phyloP scores from a whole-genome alignment of 164 flowering plant genomes.

The Berberis vulgaris region DNA sequence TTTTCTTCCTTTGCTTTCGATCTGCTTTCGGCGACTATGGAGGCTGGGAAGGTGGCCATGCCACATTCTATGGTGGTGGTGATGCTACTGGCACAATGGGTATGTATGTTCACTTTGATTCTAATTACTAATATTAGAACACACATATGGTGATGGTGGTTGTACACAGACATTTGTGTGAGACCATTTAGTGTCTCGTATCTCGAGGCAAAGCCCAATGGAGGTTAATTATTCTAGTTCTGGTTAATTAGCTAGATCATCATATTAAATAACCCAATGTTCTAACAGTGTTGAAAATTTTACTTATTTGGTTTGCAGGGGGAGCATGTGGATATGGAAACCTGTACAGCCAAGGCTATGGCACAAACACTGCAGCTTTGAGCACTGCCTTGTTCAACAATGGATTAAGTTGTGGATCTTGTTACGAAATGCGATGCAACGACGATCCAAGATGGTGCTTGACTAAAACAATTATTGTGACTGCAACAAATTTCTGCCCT shows the following conservation, averaged over 20 bases:
- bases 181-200: too few relatives aligned
- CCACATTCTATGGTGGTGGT: not conserved
- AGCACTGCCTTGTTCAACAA: slow-evolving; percentile 40
- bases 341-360: slow-evolving; percentile 30
- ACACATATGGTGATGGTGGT: too few relatives aligned
- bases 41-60: slow-evolving; percentile 6
- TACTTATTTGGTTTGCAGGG: slow-evolving; percentile 15
- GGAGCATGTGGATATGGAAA: slow-evolving; percentile 49
- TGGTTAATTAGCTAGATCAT: too few relatives aligned
- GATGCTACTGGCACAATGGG: not conserved
- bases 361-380: slow-evolving; percentile 33
- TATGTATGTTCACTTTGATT: not conserved
- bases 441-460: slow-evolving; percentile 29
- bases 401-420: slow-evolving; percentile 36
- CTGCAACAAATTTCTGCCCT: slow-evolving; percentile 44
- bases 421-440: slow-evolving; percentile 30
- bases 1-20: not conserved
- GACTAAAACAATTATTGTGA: slow-evolving; percentile 25
- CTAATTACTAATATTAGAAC: too few relatives aligned
- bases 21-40: not conserved
- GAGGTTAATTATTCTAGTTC: too few relatives aligned
- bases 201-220: too few relatives aligned
- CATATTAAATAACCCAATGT: not conserved
- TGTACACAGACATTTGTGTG: too few relatives aligned
- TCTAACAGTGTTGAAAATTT: not conserved